Percentiles rank a stretch among this genome's conserved stretches.
Conservation (phyloP, 2,329 filamentous ascomycete genomes). For the Xylaria sp. region DNA sequence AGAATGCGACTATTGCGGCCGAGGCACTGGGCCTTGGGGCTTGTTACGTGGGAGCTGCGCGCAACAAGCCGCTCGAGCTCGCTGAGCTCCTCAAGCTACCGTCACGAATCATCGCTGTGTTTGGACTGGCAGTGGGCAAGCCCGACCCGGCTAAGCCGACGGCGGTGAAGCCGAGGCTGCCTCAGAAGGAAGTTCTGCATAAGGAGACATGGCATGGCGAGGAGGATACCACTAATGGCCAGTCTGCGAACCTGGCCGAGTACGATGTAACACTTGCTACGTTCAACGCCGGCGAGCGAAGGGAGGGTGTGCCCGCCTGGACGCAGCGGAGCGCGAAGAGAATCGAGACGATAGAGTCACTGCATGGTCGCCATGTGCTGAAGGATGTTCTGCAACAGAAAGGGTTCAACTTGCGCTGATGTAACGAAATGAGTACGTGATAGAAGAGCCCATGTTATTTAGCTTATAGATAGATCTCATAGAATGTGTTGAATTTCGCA, state of each 20-base stretch:
- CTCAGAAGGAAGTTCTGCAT: constrained; percentile 38
- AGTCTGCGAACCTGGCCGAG: constrained; percentile 28
- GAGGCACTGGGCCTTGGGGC: constrained; percentile 41
- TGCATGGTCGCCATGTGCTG: constrained; percentile 39
- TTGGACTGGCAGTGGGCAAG: constrained; percentile 40
- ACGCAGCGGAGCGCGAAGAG: constrained; percentile 36
- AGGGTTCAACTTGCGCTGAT: constrained; percentile 35
- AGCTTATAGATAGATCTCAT: background rate
- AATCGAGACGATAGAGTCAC: constrained; percentile 37
- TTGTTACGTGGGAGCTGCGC: constrained; percentile 42
- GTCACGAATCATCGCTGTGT: constrained; percentile 39
- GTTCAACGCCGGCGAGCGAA: constrained; percentile 37
- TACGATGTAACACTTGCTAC: constrained; percentile 37
- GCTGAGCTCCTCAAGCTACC: constrained; percentile 39
- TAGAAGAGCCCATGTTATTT: background rate
- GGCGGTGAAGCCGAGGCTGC: constrained; percentile 39
- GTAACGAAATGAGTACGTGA: background rate
- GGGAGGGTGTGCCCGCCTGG: constrained; percentile 37
- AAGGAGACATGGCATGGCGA: constrained; percentile 36
- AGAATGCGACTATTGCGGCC: constrained; percentile 40
- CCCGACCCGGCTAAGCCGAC: constrained; percentile 34
- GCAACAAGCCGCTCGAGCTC: constrained; percentile 39
- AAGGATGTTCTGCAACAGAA: constrained; percentile 34
- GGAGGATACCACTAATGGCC: constrained; percentile 12
- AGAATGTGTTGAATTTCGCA: background rate